Evolutionary conservation across 2,329 filamentous ascomycete genomes (phyloP).

Genomic region (Davidsoniella neocaledoniae): DNA sequence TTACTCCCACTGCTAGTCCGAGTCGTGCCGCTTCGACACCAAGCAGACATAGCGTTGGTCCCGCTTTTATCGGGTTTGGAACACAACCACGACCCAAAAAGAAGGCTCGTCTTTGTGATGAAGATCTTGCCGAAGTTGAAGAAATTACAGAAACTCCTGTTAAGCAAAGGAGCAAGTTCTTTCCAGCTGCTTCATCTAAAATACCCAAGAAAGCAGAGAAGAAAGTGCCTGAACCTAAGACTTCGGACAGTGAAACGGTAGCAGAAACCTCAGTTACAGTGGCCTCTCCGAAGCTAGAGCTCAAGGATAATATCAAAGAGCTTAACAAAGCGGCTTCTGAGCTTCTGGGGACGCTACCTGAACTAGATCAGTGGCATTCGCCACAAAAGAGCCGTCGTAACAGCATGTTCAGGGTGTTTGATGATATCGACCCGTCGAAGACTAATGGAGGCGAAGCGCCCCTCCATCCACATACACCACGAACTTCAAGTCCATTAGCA

Average conservation of each 20-base stretch:
- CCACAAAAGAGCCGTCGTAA: constrained; percentile 20
- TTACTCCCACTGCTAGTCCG: constrained; percentile 11
- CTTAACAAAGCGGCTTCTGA: constrained; percentile 26
- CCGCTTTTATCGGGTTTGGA: constrained; percentile 5
- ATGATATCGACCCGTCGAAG: constrained; percentile 18
- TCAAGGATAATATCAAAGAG: too few relatives aligned
- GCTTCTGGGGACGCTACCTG: constrained; percentile 32
- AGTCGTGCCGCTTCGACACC: constrained; percentile 11
- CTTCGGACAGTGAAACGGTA: constrained; percentile 10
- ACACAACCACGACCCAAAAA: constrained; percentile 29
- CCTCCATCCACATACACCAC: neutral
- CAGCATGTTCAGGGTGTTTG: constrained; percentile 26
- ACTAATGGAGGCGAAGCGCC: neutral
- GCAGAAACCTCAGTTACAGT: neutral
- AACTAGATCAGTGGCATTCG: constrained; percentile 32
- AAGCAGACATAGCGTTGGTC: constrained; percentile 15
- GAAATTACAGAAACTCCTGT: constrained; percentile 16
- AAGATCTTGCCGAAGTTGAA: constrained; percentile 16
- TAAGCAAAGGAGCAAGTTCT: constrained; percentile 37
- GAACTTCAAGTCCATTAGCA: neutral
- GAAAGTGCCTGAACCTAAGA: neutral
- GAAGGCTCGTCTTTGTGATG: constrained; percentile 38
- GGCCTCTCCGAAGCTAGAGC: neutral
- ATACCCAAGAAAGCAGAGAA: neutral
- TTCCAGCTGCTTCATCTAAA: constrained; percentile 21